Conservation (phyloP, 257 asterid species). For the Fraxinus cuspidata region DNA sequence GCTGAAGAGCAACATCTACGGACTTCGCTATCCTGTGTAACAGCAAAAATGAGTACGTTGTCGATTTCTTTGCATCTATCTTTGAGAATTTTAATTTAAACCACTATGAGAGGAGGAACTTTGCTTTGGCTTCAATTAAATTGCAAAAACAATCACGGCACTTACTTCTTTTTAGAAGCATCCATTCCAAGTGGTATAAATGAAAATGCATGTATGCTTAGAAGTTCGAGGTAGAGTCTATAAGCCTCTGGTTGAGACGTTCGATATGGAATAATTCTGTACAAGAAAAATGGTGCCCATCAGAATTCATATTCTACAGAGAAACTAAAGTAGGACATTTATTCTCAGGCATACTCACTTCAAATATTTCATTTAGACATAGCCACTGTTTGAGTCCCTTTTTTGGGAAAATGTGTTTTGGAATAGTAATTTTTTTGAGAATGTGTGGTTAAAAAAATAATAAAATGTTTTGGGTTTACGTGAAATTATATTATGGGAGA, state of each 20-base stretch:
- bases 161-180: conserved; percentile 10
- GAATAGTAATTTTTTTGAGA: too few relatives aligned
- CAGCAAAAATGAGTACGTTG: not conserved
- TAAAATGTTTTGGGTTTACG: too few relatives aligned
- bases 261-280: conserved; percentile 20
- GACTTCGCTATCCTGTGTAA: conserved; percentile 22
- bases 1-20: conserved; percentile 20
- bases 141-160: not conserved
- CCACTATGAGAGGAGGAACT: not conserved
- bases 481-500: too few relatives aligned
- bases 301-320: not conserved
- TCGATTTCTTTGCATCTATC: not conserved
- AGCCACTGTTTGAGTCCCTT: too few relatives aligned
- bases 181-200: not conserved
- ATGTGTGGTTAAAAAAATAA: too few relatives aligned
- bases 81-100: not conserved
- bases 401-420: too few relatives aligned
- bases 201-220: conserved; percentile 13
- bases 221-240: conserved; percentile 21
- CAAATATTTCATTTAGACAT: not conserved
- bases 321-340: not conserved
- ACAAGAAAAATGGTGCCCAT: not conserved
- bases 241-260: conserved; percentile 20
- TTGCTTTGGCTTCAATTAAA: not conserved
- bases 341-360: not conserved